Conservation (phyloP, 2,329 filamentous ascomycete species). For the Botryotinia convoluta region DNA sequence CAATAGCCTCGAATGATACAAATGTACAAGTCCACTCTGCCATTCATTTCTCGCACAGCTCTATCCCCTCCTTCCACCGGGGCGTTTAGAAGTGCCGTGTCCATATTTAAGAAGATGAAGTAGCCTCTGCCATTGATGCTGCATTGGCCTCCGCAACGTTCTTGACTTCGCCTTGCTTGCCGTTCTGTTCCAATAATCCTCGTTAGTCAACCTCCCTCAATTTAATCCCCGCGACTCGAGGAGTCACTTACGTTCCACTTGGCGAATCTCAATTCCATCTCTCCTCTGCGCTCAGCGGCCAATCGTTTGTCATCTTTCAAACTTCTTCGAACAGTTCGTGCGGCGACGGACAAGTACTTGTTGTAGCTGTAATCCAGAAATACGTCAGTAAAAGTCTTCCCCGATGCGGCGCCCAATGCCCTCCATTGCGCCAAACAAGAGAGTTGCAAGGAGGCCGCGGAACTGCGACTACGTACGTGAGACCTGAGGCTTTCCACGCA, state of each 20-base stretch:
- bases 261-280: slow-evolving; percentile 83
- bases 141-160: slow-evolving; percentile 61
- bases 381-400: slow-evolving; percentile 32
- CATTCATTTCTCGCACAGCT: slow-evolving; percentile 14
- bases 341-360: slow-evolving; percentile 95
- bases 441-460: background rate
- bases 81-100: slow-evolving; percentile 8
- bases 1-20: slow-evolving; percentile 32
- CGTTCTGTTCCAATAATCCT: slow-evolving; percentile 61
- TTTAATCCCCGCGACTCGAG: background rate
- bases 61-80: slow-evolving; percentile 16
- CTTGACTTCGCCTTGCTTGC: slow-evolving; percentile 89
- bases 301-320: slow-evolving; percentile 94
- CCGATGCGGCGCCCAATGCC: background rate
- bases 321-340: slow-evolving; percentile 91
- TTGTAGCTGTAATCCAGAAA: slow-evolving; percentile 75
- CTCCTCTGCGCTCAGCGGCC: slow-evolving; percentile 81
- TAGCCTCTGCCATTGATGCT: slow-evolving; percentile 37
- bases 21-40: slow-evolving; percentile 32
- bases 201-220: slow-evolving; percentile 28
- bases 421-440: slow-evolving; percentile 26
- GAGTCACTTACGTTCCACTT: slow-evolving; percentile 83
- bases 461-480: slow-evolving; percentile 50
- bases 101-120: slow-evolving; percentile 27
- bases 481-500: slow-evolving; percentile 96